Evolutionary conservation across 129 eudicot species (phyloP).

Genomic region (Centrapalus pauciflorus): DNA sequence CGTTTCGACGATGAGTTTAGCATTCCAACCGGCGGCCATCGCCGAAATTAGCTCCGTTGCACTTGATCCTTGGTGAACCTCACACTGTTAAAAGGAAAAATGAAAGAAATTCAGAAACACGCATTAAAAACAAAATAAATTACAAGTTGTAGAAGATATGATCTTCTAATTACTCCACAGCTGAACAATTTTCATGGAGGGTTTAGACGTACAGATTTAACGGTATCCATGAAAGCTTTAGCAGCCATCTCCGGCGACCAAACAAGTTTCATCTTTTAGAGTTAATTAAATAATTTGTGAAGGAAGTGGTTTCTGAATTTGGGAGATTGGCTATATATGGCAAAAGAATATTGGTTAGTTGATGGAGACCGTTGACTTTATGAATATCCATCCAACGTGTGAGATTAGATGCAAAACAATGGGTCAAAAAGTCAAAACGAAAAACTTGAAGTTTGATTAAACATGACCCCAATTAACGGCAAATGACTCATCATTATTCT

Average conservation of each 20-base stretch:
- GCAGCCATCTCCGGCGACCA: conserved; percentile 88
- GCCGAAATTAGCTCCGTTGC: conserved; percentile 70
- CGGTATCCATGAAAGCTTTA: conserved; percentile 75
- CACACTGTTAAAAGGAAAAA: conserved; percentile 31
- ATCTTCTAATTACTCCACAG: too few species aligned
- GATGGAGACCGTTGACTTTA: conserved; percentile 20
- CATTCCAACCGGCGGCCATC: conserved; percentile 90
- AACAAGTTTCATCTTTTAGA: conserved; percentile 56
- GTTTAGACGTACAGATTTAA: conserved; percentile 68
- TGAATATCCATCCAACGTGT: conserved; percentile 29
- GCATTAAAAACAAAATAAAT: not conserved
- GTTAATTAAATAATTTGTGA: not conserved
- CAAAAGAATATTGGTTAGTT: not conserved
- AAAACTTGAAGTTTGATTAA: not conserved
- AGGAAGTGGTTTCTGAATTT: not conserved
- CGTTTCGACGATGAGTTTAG: conserved; percentile 55
- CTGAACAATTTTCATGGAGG: too few species aligned
- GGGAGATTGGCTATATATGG: not conserved
- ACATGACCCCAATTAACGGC: not conserved
- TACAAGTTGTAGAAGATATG: too few species aligned
- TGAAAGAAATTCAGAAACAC: not conserved
- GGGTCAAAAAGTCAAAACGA: too few species aligned
- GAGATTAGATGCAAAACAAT: conserved; percentile 21
- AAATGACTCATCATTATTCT: not conserved
- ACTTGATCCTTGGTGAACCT: conserved; percentile 46